Conservation (phyloP, 1,139 yeast genomes). For the Candida buenavistaensis region DNA sequence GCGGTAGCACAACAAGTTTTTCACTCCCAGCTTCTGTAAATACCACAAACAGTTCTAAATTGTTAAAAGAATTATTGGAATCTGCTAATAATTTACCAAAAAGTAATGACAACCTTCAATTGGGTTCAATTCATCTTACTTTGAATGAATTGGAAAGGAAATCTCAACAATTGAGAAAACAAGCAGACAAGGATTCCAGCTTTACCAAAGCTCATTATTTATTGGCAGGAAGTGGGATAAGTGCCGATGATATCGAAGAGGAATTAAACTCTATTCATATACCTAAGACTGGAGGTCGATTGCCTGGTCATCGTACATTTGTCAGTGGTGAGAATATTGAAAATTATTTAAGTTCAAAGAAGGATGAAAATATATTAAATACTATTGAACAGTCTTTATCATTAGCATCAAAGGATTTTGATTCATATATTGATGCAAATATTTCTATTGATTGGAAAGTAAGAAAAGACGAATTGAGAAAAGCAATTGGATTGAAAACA, state of each 20-base stretch:
- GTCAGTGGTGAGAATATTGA: slow-evolving; percentile 37
- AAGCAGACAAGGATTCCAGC: slow-evolving; percentile 39
- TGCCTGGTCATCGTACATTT: neutral
- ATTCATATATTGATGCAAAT: slow-evolving; percentile 68
- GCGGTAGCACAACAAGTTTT: slow-evolving; percentile 7
- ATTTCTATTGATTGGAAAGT: slow-evolving; percentile 82
- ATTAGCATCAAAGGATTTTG: slow-evolving; percentile 81
- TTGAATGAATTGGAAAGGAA: slow-evolving; percentile 75
- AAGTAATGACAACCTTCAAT: slow-evolving; percentile 49
- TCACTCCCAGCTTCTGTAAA: slow-evolving; percentile 13
- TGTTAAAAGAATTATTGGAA: slow-evolving; percentile 65
- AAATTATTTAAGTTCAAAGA: slow-evolving; percentile 60
- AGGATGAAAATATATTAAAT: slow-evolving; percentile 78
- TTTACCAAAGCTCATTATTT: slow-evolving; percentile 89
- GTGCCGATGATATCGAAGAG: slow-evolving; percentile 81
- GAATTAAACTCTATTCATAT: slow-evolving; percentile 50
- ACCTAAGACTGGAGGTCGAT: slow-evolving; percentile 14
- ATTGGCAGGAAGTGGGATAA: slow-evolving; percentile 85
- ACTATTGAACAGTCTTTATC: slow-evolving; percentile 82
- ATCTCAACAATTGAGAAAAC: slow-evolving; percentile 59
- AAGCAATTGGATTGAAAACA: slow-evolving; percentile 54
- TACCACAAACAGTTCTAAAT: slow-evolving; percentile 12
- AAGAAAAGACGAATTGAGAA: slow-evolving; percentile 70
- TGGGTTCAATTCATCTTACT: slow-evolving; percentile 75
- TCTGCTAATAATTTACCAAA: slow-evolving; percentile 72